Evolutionary conservation across 495 filamentous ascomycete genomes (phyloP), one percentile per base, ranked within the genome.

Genomic region (Penicillium daleae): DNA sequence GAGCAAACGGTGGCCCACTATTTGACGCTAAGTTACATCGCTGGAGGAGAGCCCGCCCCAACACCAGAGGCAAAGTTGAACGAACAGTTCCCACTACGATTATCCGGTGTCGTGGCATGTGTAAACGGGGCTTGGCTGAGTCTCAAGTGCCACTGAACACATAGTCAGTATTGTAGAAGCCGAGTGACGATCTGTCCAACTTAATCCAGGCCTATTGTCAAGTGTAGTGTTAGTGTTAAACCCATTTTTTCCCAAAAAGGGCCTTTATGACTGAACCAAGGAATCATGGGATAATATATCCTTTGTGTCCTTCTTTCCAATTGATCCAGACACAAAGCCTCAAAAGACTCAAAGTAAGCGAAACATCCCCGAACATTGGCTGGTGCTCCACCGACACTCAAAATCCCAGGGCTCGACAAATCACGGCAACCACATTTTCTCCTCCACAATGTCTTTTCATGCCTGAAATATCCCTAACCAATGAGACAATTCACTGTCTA

Each of bases 331-430:
- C 46, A 49, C 22, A 50, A 48, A 24, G 44, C 10, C 8, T 15
- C 13, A 9, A 29, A n/a, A 29, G 46, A 6, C 15, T 17, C 42
- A 21, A 46, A 12, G 19, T 29, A n/a, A 24, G 6, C 0, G 46
- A 26, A 29, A 50, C 12, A 13, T 29, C 26, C 46, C 12, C 24
- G 46, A 29, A 50, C 22, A n/a, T 17, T 50, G 13, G 27, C 19
- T 35, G 31, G 19, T 54, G 17, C 10, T 70, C 78, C 2, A n/a
- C 68, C 64, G 4, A 80, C 80, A 9, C 8, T 7, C 69, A 64
- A 67, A 48, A 81, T 77, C n/a, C 74, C 50, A 70, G 4, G 65
- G 69, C 9, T 56, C 63, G 24, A 59, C 59, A 13, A 59, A 59
- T 40, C 29, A 59, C 12, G 24, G 15, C 13, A 26, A 35, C 21